Evolutionary conservation across 164 flowering plant species (phyloP).

Genomic region (Nymphaea thermarum): DNA sequence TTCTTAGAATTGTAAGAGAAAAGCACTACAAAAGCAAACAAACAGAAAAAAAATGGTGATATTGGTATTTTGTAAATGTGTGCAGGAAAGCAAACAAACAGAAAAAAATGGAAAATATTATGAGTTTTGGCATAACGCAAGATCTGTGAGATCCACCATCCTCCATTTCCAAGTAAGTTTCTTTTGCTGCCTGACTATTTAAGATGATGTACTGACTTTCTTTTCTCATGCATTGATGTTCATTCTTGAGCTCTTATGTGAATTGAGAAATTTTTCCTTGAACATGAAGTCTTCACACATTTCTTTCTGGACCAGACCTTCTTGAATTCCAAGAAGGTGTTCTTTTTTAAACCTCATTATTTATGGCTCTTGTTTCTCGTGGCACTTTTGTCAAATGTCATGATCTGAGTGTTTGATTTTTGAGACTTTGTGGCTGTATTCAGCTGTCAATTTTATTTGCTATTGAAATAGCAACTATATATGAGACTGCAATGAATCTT

Average conservation of each 20-base stretch:
- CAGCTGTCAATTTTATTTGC: too few species aligned
- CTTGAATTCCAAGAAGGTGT: background rate
- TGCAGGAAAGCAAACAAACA: slow-evolving; percentile 47
- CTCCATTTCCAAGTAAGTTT: slow-evolving; percentile 47
- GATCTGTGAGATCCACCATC: slow-evolving; percentile 54
- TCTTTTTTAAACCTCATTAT: too few species aligned
- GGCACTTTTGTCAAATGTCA: too few species aligned
- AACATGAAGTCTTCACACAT: background rate
- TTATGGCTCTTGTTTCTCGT: too few species aligned
- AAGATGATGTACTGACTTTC: background rate
- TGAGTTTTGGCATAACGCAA: slow-evolving; percentile 38
- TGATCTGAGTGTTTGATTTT: too few species aligned
- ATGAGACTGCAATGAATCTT: too few species aligned
- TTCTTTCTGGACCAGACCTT: background rate
- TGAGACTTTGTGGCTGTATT: too few species aligned
- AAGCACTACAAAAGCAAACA: too few species aligned
- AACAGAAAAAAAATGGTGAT: too few species aligned
- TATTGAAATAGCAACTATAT: too few species aligned
- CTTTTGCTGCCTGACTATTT: background rate
- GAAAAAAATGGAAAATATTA: slow-evolving; percentile 32
- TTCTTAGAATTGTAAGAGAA: too few species aligned
- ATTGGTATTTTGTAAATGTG: too few species aligned
- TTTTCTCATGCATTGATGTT: background rate
- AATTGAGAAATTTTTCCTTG: background rate
- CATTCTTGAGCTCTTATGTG: background rate